Evolutionary conservation across 1,284 basidiomycete species (phyloP).

Genomic region (Blastosporella zonata): DNA sequence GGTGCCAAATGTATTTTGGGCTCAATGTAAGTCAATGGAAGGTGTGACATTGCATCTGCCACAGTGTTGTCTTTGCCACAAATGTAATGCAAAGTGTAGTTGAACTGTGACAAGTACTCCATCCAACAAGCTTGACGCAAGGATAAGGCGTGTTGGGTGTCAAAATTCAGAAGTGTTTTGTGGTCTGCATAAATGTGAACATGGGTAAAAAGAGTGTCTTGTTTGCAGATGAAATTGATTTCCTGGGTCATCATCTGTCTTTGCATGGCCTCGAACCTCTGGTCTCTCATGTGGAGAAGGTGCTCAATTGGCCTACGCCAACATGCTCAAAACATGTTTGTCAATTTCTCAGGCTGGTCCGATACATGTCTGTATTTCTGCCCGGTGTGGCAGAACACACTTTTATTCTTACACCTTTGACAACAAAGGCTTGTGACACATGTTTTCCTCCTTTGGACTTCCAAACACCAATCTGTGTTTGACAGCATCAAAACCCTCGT

Average conservation of each 20-base stretch:
- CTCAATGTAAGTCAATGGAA: no score
- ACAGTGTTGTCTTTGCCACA: neutral
- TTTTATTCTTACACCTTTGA: no score
- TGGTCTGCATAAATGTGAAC: no score
- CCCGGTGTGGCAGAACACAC: neutral
- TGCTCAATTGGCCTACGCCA: neutral
- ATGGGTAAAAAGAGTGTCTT: constrained; percentile 29
- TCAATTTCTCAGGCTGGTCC: neutral
- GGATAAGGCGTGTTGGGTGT: no score
- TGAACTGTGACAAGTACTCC: constrained; percentile 6
- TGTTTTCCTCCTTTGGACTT: no score
- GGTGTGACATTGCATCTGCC: neutral
- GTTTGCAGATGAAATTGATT: constrained; percentile 19
- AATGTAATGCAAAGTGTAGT: constrained; percentile 2
- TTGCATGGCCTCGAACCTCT: neutral
- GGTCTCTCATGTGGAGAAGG: neutral
- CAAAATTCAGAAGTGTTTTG: no score
- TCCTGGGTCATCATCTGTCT: constrained; percentile 23
- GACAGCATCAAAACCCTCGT: no score
- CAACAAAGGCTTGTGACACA: no score
- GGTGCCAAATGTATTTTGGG: no score
- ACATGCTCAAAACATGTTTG: neutral
- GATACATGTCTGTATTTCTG: neutral
- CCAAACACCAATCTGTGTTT: no score
- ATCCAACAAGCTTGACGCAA: constrained; percentile 1